Evolutionary conservation across 148 eudicot species (phyloP), one percentile per base, ranked within the genome.

Genomic region (Rheum nobile): DNA sequence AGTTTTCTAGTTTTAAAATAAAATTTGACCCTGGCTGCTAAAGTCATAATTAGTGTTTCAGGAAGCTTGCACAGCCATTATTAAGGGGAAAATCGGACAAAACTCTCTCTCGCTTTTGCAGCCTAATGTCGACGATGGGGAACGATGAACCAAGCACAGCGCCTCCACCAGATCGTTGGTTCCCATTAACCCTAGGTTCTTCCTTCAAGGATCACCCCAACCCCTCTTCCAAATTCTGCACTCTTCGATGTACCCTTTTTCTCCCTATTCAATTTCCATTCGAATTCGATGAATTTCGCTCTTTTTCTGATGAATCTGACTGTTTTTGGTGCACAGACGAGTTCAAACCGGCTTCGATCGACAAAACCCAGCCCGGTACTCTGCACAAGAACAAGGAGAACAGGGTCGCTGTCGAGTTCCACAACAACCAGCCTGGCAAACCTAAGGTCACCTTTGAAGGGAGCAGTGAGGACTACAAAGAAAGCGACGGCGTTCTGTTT

Each of bases 301-400:
- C 19, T 3, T 29, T 14, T 32, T 12, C 39, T 34, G 54, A 42
- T 52, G 41, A 19, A 41, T 57, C 47, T 61, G 31, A 54, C n/a
- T 47, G 17, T 32, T 21, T 17, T 68, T 52, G 8, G 44, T 65
- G 32, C 32, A 12, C 90, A 94, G 98, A 95, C 85, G 98, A 91
- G 76, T 95, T 95, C 72, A 88, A 91, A 68, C 98, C 98, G 13
- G 98, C 98, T 0, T 94, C 98, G 21, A 90, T 91, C 37, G 98
- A 95, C 74, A 91, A 95, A 83, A 85, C 79, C 72, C 98, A 89
- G 75, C 86, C 87, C 0, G 98, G 98, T 57, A 63, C 76, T 21
- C 63, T 95, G 67, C 97, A 87, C 80, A 87, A 92, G 80, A 82
- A 78, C 71, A 95, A 95, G 80, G 97, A 91, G 52, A 90, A 93